Conservation (phyloP, 1,139 yeast species). For the Saccharomyces uvarum region DNA sequence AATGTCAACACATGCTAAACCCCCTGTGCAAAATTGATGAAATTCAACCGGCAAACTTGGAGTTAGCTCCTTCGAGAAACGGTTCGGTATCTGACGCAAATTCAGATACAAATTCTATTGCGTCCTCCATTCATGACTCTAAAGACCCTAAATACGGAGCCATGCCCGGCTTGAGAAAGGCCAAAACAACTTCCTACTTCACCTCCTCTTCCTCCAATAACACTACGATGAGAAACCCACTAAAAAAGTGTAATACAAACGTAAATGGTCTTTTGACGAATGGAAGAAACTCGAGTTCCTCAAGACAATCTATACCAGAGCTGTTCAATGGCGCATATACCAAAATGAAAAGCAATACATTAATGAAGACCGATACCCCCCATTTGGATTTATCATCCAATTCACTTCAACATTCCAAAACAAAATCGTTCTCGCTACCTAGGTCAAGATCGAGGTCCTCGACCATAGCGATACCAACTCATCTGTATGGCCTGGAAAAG, state of each 20-base stretch:
- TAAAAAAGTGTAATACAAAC: not conserved
- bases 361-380: not conserved
- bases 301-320: not conserved
- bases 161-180: not conserved
- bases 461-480: constrained; percentile 4
- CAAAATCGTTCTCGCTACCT: not conserved
- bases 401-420: not conserved
- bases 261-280: not conserved
- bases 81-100: not conserved
- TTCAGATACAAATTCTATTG: not conserved
- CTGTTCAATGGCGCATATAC: not conserved
- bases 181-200: not conserved
- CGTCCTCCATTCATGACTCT: not conserved
- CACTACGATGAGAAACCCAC: not conserved
- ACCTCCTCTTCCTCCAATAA: not conserved
- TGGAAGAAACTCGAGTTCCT: not conserved
- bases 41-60: not conserved
- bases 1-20: not conserved
- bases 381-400: constrained; percentile 1
- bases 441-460: constrained; percentile 4
- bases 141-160: not conserved
- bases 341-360: not conserved
- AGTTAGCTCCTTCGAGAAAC: not conserved
- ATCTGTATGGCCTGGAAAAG: constrained; percentile 2
- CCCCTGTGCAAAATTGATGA: not conserved